These are phyloP conservation scores for Dioscorea dumetorum DNA, from an alignment of 106 monocot species.

Conservation along the genomic window DNA sequence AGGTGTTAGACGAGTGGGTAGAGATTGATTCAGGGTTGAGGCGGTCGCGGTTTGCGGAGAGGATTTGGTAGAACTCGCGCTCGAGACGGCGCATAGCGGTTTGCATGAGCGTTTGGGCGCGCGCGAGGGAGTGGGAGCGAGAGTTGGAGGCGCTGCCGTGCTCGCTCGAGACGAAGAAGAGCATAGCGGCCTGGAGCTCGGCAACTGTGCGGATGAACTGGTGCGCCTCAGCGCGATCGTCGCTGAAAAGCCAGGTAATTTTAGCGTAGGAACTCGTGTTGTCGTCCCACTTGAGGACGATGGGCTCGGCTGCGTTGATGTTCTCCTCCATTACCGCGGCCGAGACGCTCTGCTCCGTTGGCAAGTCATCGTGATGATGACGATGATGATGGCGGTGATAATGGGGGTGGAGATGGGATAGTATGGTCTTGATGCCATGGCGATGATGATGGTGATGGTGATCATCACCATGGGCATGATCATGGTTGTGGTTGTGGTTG, in stretches of 20 bases:
- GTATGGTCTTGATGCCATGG: too few species aligned
- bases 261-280: constrained; percentile 8
- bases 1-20: constrained; percentile 6
- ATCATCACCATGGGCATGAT: too few species aligned
- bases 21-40: constrained; percentile 38
- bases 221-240: constrained; percentile 24
- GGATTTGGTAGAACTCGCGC: constrained; percentile 45
- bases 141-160: background rate
- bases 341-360: too few species aligned
- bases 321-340: constrained; percentile 27
- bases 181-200: constrained; percentile 19
- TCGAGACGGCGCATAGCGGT: constrained; percentile 45
- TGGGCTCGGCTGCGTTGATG: constrained; percentile 24
- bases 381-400: background rate
- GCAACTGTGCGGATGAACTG: constrained; percentile 27
- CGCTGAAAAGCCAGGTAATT: background rate
- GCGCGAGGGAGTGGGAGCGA: constrained; percentile 7
- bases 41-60: constrained; percentile 35
- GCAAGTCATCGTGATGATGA: too few species aligned
- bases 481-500: too few species aligned
- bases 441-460: too few species aligned
- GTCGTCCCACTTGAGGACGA: constrained; percentile 30
- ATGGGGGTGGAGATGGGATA: constrained; percentile 4
- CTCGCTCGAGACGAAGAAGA: constrained; percentile 1
- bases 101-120: constrained; percentile 36